Conservation (phyloP, 2,329 filamentous ascomycete species). For the Fusarium anthophilum region DNA sequence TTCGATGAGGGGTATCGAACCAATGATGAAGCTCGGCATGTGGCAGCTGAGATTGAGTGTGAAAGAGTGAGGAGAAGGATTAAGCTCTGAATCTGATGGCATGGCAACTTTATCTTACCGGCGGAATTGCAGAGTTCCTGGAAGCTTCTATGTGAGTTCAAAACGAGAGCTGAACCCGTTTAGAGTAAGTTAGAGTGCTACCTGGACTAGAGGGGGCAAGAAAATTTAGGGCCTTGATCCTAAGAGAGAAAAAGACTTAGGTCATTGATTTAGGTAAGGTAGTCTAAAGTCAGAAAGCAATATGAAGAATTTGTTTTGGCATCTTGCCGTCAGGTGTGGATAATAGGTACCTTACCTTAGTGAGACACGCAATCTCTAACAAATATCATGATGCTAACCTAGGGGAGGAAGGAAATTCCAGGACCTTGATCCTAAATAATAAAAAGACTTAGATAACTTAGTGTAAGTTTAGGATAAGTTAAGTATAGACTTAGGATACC, state of each 20-base stretch:
- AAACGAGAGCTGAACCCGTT: not conserved
- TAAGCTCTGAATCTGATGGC: not conserved
- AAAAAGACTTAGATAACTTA: too few species aligned
- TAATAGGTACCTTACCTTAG: too few species aligned
- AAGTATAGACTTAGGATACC: too few species aligned
- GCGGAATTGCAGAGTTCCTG: not conserved
- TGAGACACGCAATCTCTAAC: not conserved
- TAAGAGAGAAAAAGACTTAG: not conserved
- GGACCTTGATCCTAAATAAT: too few species aligned
- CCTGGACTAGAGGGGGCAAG: not conserved
- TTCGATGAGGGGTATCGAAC: conserved; percentile 19
- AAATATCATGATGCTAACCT: not conserved
- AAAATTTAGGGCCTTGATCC: not conserved
- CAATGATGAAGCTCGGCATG: conserved; percentile 24
- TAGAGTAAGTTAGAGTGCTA: not conserved
- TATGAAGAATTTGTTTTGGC: not conserved
- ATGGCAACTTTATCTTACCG: not conserved
- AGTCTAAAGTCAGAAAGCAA: not conserved
- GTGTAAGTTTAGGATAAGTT: too few species aligned
- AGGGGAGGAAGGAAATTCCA: too few species aligned
- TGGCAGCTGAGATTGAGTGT: not conserved
- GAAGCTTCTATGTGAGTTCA: conserved; percentile 5
- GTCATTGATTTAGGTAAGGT: not conserved
- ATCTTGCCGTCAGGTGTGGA: not conserved
- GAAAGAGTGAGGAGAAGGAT: not conserved